Evolutionary conservation across 352 stramenopile species (phyloP).

Genomic region (Phytophthora megakarya): DNA sequence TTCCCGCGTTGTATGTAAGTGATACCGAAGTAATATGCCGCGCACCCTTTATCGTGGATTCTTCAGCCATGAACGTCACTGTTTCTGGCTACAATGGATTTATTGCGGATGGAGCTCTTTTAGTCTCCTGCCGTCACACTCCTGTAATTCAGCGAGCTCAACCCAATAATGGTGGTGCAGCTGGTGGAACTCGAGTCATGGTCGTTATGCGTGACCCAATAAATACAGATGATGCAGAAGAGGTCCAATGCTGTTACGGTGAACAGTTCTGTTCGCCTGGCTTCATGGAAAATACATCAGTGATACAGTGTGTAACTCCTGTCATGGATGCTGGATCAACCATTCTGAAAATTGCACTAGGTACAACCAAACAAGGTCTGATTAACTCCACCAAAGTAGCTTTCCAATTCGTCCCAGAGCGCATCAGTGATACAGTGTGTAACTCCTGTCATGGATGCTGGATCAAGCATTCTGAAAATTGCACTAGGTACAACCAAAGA

Average conservation of each 20-base stretch:
- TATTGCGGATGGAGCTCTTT: constrained; percentile 17
- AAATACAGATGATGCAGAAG: constrained; percentile 7
- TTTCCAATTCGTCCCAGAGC: too few species aligned
- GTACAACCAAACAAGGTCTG: constrained; percentile 1
- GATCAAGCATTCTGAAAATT: constrained; percentile 24
- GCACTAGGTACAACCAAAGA: constrained; percentile 14
- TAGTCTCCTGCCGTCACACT: constrained; percentile 22
- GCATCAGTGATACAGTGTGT: constrained; percentile 25
- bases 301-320: constrained; percentile 32
- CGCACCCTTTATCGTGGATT: constrained; percentile 27
- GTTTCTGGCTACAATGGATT: constrained; percentile 43
- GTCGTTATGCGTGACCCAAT: constrained; percentile 21
- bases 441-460: constrained; percentile 19
- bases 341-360: constrained; percentile 30
- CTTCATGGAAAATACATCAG: constrained; percentile 16
- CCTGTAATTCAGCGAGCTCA: constrained; percentile 27
- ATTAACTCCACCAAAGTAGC: constrained; percentile 42
- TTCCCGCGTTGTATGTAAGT: constrained; percentile 37
- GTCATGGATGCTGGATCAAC: constrained; percentile 8
- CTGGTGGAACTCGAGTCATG: constrained; percentile 22
- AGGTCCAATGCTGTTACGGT: constrained; percentile 41
- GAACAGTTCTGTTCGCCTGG: constrained; percentile 24
- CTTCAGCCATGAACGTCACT: constrained; percentile 26
- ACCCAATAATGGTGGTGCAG: constrained; percentile 24
- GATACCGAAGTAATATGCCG: constrained; percentile 37